A percentile compares a stretch with the other conserved stretches of the same genome.
phyloP scores from a whole-genome alignment of 768 basidiomycete genomes.

The Gloeophyllum trabeum region DNA sequence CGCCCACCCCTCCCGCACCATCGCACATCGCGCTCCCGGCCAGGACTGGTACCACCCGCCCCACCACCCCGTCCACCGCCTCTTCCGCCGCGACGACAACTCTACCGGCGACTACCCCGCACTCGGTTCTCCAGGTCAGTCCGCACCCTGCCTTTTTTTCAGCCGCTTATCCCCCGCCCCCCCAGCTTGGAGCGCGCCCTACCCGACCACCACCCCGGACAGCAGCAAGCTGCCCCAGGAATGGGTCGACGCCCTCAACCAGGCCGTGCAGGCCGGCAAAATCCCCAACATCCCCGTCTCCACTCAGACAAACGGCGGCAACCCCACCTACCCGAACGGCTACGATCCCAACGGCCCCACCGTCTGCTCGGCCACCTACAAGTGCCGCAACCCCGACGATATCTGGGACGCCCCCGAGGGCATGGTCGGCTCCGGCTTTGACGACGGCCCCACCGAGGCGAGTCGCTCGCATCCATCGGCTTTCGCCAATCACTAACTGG shows the following conservation, averaged over 20 bases:
- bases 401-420: slow-evolving; percentile 29
- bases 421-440: slow-evolving; percentile 20
- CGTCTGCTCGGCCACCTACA: slow-evolving; percentile 25
- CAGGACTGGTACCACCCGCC: slow-evolving; percentile 14
- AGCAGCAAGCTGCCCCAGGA: slow-evolving; percentile 19
- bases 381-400: slow-evolving; percentile 18
- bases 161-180: background rate
- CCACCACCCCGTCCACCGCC: slow-evolving; percentile 12
- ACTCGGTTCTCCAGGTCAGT: slow-evolving; percentile 12
- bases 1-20: slow-evolving; percentile 1
- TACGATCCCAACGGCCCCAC: slow-evolving; percentile 11
- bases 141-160: background rate
- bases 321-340: slow-evolving; percentile 8
- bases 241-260: slow-evolving; percentile 28
- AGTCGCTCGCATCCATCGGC: background rate
- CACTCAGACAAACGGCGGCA: slow-evolving; percentile 14
- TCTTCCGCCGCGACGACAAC: slow-evolving; percentile 13
- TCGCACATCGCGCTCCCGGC: slow-evolving; percentile 11
- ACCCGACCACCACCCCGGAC: slow-evolving; percentile 20
- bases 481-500: background rate
- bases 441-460: slow-evolving; percentile 24
- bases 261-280: slow-evolving; percentile 19
- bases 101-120: slow-evolving; percentile 2
- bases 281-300: slow-evolving; percentile 24
- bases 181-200: slow-evolving; percentile 20